Evolutionary conservation across 768 basidiomycete genomes (phyloP).

Genomic region (Asterophora parasitica): DNA sequence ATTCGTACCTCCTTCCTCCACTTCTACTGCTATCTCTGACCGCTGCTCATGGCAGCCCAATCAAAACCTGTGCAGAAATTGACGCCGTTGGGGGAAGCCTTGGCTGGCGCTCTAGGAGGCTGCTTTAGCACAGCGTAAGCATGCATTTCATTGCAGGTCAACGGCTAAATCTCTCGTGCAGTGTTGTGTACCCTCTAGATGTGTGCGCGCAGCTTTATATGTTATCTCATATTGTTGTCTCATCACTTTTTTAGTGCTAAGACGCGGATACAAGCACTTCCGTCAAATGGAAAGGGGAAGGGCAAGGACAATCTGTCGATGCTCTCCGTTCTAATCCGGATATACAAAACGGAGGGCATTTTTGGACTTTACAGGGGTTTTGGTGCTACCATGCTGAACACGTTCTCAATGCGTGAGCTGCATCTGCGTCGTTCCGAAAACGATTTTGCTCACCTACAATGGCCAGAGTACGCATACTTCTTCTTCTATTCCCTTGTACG

Average conservation of each 20-base stretch:
- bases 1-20: slow-evolving; percentile 11
- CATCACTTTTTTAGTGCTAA: slow-evolving; percentile 59
- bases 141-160: background rate
- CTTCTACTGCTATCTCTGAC: slow-evolving; percentile 6
- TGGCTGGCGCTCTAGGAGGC: slow-evolving; percentile 90
- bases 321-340: slow-evolving; percentile 57
- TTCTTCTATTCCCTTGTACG: slow-evolving; percentile 97
- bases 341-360: slow-evolving; percentile 79
- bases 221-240: background rate
- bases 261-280: slow-evolving; percentile 87
- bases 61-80: slow-evolving; percentile 62
- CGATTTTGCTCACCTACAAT: slow-evolving; percentile 1
- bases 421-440: background rate
- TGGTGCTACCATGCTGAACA: slow-evolving; percentile 95
- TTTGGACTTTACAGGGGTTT: slow-evolving; percentile 87
- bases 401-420: slow-evolving; percentile 90
- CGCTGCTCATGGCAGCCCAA: slow-evolving; percentile 39
- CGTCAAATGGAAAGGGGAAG: slow-evolving; percentile 42
- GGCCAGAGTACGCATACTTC: slow-evolving; percentile 95
- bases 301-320: slow-evolving; percentile 55
- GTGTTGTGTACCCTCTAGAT: slow-evolving; percentile 92
- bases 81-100: slow-evolving; percentile 83
- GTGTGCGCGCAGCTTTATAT: slow-evolving; percentile 51
- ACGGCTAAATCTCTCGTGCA: slow-evolving; percentile 25
- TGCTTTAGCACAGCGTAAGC: slow-evolving; percentile 90